These are phyloP conservation scores for Microdochium paspali DNA, from an alignment of 2,329 filamentous ascomycete genomes.

Conservation along the genomic window DNA sequence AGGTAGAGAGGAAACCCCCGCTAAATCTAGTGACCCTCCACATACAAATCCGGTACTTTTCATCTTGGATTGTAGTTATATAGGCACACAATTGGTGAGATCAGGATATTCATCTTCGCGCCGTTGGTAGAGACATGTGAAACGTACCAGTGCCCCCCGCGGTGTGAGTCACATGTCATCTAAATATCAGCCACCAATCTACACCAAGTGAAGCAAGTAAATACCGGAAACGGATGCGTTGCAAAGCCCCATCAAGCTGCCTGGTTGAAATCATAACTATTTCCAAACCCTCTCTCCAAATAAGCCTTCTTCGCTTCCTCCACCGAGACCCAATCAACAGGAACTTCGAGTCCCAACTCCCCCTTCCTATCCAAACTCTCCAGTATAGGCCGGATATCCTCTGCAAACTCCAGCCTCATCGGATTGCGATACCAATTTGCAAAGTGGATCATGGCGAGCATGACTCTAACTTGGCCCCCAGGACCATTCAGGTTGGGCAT, in stretches of 20 bases:
- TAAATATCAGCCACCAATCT: no score
- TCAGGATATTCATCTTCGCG: no score
- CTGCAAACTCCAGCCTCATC: conserved; percentile 44
- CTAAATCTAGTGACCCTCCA: no score
- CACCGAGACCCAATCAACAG: conserved; percentile 35
- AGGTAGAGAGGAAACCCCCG: no score
- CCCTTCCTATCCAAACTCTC: conserved; percentile 19
- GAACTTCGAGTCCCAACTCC: conserved; percentile 33
- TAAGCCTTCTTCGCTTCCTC: conserved; percentile 35
- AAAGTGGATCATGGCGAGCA: conserved; percentile 53
- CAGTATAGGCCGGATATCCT: conserved; percentile 36
- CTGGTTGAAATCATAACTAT: conserved; percentile 54
- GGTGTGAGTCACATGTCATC: no score
- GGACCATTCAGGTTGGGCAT: conserved; percentile 40
- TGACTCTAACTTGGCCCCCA: conserved; percentile 38
- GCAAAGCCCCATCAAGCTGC: conserved; percentile 1
- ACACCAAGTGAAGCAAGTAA: no score
- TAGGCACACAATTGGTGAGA: no score
- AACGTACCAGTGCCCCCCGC: no score
- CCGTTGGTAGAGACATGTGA: no score
- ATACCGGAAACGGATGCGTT: no score
- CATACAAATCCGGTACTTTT: no score
- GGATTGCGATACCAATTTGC: conserved; percentile 46
- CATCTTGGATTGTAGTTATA: no score
- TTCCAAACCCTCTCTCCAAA: conserved; percentile 47